Evolutionary conservation across 495 filamentous ascomycete species (phyloP), one percentile per base, ranked within the genome.

Genomic region (Hypomontagnella submonticulosa): DNA sequence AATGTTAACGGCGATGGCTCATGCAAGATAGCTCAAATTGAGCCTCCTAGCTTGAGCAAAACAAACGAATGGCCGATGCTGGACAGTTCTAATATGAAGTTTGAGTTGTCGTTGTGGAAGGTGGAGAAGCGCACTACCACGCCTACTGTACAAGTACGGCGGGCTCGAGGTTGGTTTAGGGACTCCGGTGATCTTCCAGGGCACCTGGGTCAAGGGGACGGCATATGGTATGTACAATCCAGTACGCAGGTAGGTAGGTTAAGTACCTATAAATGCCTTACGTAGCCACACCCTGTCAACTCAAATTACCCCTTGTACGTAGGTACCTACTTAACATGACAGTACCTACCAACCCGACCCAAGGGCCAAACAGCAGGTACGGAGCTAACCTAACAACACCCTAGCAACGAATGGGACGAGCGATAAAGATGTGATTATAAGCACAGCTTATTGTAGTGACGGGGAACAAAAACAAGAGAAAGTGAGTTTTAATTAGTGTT

Each of bases 51-150:
- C 53, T 63, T 57, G 58, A 66, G 40, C 13, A 38, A 51, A 19
- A 47, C 30, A 33, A 42, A 50, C 37, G 50, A 60, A 61, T 50
- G 38, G 20, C 53, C 34, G 38, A 61, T 56, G 56, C 57, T 51
- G 57, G 50, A 59, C 57, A 53, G 33, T 37, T 54, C 41, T 43
- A 47, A 52, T 53, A 66, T 56, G 49, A 65, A 65, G 61, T 59
- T 68, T 63, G 61, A 65, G 66, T 69, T 64, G 66, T 69, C 66
- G 66, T 69, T 64, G 61, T 69, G 66, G 55, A 69, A 69, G 64
- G 66, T 69, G 66, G 66, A 69, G 66, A 69, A 65, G 23, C 16
- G 18, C 11, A 18, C 18, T 46, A 50, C 58, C 36, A 33, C 0
- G 34, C n/a, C 19, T 52, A n/a, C 55, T 27, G 42, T 65, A 55